phyloP scores from a whole-genome alignment of 768 basidiomycete species.

The Tephrocybe sp. region DNA sequence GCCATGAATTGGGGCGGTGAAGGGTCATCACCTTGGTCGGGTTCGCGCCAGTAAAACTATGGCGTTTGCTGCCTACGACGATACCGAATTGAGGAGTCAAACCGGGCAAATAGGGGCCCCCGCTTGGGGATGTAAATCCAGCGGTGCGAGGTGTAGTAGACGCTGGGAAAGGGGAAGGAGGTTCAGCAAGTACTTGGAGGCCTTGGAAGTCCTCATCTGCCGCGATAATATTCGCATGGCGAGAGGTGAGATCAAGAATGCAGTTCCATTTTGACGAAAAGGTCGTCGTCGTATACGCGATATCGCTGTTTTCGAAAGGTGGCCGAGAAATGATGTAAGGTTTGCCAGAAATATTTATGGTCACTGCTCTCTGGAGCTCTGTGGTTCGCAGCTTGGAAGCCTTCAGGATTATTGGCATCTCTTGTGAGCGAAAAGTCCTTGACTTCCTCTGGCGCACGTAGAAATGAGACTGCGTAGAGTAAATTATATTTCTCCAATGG shows the following conservation, averaged over 20 bases:
- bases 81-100: slow-evolving; percentile 33
- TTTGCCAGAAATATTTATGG: slow-evolving; percentile 75
- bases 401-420: slow-evolving; percentile 20
- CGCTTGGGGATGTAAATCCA: slow-evolving; percentile 16
- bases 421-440: slow-evolving; percentile 36
- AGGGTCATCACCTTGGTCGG: slow-evolving; percentile 21
- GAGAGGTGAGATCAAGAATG: slow-evolving; percentile 67
- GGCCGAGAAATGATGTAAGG: slow-evolving; percentile 46
- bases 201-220: slow-evolving; percentile 30
- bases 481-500: slow-evolving; percentile 83
- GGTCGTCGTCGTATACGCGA: slow-evolving; percentile 60
- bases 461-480: slow-evolving; percentile 84
- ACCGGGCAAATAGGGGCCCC: slow-evolving; percentile 14
- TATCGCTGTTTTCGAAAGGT: slow-evolving; percentile 17
- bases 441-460: slow-evolving; percentile 61
- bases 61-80: slow-evolving; percentile 58
- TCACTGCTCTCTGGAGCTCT: slow-evolving; percentile 72
- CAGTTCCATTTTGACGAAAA: slow-evolving; percentile 93
- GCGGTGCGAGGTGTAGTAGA: slow-evolving; percentile 26
- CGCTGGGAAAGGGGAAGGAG: slow-evolving; percentile 75
- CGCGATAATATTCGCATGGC: slow-evolving; percentile 32
- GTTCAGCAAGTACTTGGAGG: slow-evolving; percentile 61
- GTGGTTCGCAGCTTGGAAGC: slow-evolving; percentile 22
- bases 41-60: slow-evolving; percentile 41
- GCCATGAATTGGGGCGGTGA: slow-evolving; percentile 21